Base-by-base conservation (phyloP, 2,329 filamentous ascomycete species). In the Ophiostoma quercus region DNA sequence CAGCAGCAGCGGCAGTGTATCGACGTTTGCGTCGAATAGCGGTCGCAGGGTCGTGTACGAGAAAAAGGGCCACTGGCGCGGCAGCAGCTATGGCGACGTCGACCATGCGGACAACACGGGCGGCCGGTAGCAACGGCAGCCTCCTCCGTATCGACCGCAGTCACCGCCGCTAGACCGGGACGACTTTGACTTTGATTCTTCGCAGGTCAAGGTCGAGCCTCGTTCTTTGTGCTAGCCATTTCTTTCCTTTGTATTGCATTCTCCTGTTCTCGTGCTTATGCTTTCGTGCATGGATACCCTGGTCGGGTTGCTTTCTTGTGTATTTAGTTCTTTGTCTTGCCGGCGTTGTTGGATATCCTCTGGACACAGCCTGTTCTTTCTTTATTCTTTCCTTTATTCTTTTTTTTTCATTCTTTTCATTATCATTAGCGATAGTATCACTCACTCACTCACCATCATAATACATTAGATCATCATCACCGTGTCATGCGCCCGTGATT, bases 61-160 rank as follows among this genome's bases (percentile, higher is more conserved):
- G 73, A 77, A 70, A 43, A 71, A 70, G 65, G 75, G 75, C 12
- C 76, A 79, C 65, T 77, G 77, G 73, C 76, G 78, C 74, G 74
- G 72, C 67, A 80, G 78, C 74, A 78, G 77, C 37, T 76, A 80
- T 66, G 78, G 78, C 39, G 76, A 77, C 43, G 74, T 80, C 71
- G 76, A 75, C 71, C 76, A 77, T 47, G 74, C 80, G 57, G 78
- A 79, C 71, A 75, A 75, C 70, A 72, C 73, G 1, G 69, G 66
- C 72, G 75, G 72, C 51, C 71, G 69, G 66, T 77, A 74, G 73
- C 41, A 69, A 12, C 72, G 34, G 68, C 72, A 68, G 65, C 72
- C 71, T 29, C 60, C 68, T 25, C 57, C 65, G 51, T 71, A 71
- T 19, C 43, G 43, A 16, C 39, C 41, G n/a, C 62, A 19, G 14